A percentile compares a stretch with the other conserved stretches of the same genome.
These are phyloP conservation scores for Podaxis sp. DNA, from an alignment of 768 basidiomycete species.

Conservation along the genomic window DNA sequence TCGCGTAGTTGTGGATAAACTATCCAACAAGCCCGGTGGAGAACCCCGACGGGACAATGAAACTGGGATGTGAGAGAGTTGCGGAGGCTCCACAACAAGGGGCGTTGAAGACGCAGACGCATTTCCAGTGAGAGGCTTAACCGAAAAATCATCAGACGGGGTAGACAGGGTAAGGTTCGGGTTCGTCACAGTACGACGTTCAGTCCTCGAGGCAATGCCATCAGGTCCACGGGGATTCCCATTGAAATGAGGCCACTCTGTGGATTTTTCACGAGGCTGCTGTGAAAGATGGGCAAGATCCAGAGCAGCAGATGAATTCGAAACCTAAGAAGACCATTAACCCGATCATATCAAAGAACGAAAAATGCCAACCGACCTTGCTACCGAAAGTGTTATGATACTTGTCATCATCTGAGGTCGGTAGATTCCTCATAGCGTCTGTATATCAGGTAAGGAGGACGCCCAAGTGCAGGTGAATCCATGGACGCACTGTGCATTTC, in stretches of 20 bases:
- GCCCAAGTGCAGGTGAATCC: slow-evolving; percentile 2
- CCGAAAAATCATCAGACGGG: slow-evolving; percentile 44
- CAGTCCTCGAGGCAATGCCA: slow-evolving; percentile 44
- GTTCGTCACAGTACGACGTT: slow-evolving; percentile 72
- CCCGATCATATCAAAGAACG: slow-evolving; percentile 2
- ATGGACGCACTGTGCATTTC: slow-evolving; percentile 83
- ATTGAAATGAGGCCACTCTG: slow-evolving; percentile 93
- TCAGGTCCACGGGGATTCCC: slow-evolving; percentile 61
- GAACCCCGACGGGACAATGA: slow-evolving; percentile 71
- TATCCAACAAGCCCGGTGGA: slow-evolving; percentile 62
- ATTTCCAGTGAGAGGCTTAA: slow-evolving; percentile 37
- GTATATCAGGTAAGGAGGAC: slow-evolving; percentile 15
- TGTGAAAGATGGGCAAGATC: slow-evolving; percentile 90
- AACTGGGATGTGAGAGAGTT: slow-evolving; percentile 52
- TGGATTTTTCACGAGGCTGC: slow-evolving; percentile 72
- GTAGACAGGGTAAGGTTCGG: slow-evolving; percentile 63
- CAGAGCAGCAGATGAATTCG: slow-evolving; percentile 86
- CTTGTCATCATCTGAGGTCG: slow-evolving; percentile 89
- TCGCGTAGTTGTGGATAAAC: slow-evolving; percentile 56
- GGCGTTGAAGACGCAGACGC: slow-evolving; percentile 63
- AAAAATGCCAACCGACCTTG: slow-evolving; percentile 44
- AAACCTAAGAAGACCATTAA: slow-evolving; percentile 43
- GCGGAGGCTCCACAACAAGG: slow-evolving; percentile 38
- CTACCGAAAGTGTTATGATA: slow-evolving; percentile 56
- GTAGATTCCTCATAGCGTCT: slow-evolving; percentile 88